Base-by-base conservation (phyloP, 2,329 filamentous ascomycete genomes). In the Purpureocillium takamizusanense region DNA sequence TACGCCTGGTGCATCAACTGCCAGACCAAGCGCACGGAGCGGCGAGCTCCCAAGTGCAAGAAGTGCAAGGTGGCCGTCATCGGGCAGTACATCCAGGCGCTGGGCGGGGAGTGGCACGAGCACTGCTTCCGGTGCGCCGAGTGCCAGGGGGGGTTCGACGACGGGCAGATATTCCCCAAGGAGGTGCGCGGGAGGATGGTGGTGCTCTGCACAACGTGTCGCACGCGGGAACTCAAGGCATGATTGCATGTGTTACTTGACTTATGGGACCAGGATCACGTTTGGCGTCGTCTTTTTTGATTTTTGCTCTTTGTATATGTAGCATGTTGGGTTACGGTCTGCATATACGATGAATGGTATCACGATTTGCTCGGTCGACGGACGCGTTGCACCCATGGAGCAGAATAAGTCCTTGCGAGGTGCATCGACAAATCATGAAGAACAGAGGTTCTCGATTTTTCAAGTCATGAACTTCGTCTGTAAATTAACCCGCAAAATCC, bases 1-100 rank as follows among this genome's bases (percentile, higher is more conserved):
- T 97, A 94, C 60, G 92, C 92, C 5, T 98, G 92, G 89, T 98
- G 92, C 62, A 77, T 97, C 34, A 75, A 75, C 16, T 98, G 92
- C 57, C 90, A 97, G 66, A 94, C 89, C 12, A 86, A 88, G 55
- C 79, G 92, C 27, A 95, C 88, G 11, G 87, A 94, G 60, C 76
- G 90, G 18, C 86, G 85, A 37, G 86, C 84, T 11, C 83, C 87
- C 33, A 94, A 94, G 62, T 98, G 92, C 62, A 76, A 78, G 50
- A 86, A 82, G 52, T 98, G 92, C 64, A 79, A 78, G 51, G 78
- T 75, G 52, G 84, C 88, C 8, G 88, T 97, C 38, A 80, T 92
- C 37, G 90, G 95, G 36, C 78, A 90, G 55, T 94, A 95, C 42
- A 80, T 98, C 15, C 82, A 83, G 55, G 92, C 92, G 0, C 69